Evolutionary conservation across 371 early-diverging fungal species (phyloP), one percentile per base, ranked within the genome.

Genomic region (Parasitella parasitica): DNA sequence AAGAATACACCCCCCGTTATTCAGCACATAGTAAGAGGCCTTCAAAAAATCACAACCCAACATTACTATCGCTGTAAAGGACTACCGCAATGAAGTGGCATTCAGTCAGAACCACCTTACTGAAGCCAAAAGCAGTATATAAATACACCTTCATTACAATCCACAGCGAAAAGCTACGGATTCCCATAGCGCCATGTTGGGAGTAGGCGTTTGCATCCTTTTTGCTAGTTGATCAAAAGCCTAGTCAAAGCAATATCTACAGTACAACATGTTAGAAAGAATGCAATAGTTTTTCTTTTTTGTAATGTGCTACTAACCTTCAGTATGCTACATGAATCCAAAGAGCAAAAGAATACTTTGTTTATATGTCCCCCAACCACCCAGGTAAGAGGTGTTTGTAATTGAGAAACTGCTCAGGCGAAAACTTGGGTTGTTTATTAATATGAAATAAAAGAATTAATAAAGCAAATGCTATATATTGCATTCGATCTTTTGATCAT

Each of bases 111-210:
- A 59, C 52, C 59, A 39, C 59, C 37, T 52, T 52, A 39, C 38
- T 52, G 51, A 52, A 52, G 30, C 59, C 59, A 51, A 59, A 54
- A 34, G 39, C 24, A 43, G 57, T 57, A 59, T 59, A 52, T 38
- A 59, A 51, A 59, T 51, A 59, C 59, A 48, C 38, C 59, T 59
- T 59, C 50, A 59, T 51, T 59, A 49, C 22, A 59, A 59, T 51
- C 35, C 51, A 59, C 22, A 38, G 51, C 51, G 27, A 20, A 15
- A 59, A 59, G 59, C 59, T 56, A 51, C 38, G 38, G 27, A 59
- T 51, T 59, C 22, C 51, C 59, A 35, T 16, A 61, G 61, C 61
- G 54, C 61, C 54, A 60, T 60, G 61, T 60, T 60, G 53, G 53
- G 35, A 54, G 46, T 60, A 60, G 54, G 41, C 34, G 53, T 60